Evolutionary conservation across 805 yeast genomes (phyloP), one percentile per base, ranked within the genome.

Genomic region (Wickerhamomyces strasburgensis): DNA sequence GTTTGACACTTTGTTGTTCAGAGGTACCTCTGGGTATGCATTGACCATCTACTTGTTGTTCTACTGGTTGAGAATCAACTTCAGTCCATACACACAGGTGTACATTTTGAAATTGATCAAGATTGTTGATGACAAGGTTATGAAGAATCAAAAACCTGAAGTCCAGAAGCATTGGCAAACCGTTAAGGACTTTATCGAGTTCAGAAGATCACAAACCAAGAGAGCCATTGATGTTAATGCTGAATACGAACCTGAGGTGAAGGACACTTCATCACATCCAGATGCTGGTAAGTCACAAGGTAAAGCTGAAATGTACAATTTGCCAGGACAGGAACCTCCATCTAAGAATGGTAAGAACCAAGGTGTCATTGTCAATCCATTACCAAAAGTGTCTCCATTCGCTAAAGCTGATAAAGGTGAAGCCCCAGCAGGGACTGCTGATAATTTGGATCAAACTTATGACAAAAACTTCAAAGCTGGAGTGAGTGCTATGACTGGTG

Each of bases 11-110:
- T 56, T 80, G 29, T 62, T 82, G 53, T 73, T 81, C 60, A 62
- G 57, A 36, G 80, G 80, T 31, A 68, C 84, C 10, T 70, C 87
- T 2, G 93, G 93, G 3, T 81, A 67, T 56, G 84, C 82, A 33
- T 64, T 84, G 52, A 70, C 70, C 13, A 53, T 73, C 30, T 80
- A 79, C 56, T 47, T 68, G 36, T 56, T 70, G 40, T 76, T 84
- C 54, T 79, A 76, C 62, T 83, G 90, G 88, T 61, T 84, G 47
- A 72, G 87, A 60, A 57, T 84, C 36, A 72, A 82, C 44, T 80
- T 65, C 46, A 61, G 68, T 8, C 61, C 66, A 8, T 66, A 65
- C 38, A 58, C 65, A 3, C 70, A 65, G 44, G 55, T 55, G 5
- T 54, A 59, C 17, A 27, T 60, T 14, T 41, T 65, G 30, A 60